Base-by-base conservation (phyloP, 371 early-diverging fungal species). In the Apophysomyces trapeziformis region DNA sequence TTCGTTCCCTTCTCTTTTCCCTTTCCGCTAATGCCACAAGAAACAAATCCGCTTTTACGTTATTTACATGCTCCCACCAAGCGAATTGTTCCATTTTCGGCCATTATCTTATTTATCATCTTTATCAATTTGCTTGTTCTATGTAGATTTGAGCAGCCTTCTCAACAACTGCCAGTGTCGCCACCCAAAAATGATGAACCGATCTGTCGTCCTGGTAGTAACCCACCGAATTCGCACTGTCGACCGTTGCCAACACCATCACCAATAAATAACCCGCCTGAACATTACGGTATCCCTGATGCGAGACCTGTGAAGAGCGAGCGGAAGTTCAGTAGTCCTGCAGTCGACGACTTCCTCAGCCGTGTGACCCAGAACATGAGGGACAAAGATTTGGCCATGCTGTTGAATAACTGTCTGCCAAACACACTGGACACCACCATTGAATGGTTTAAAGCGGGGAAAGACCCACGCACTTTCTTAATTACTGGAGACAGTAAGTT, bases 401-500 rank as follows among this genome's bases (percentile, higher is more conserved):
- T 87, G 32, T 68, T 87, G 47, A 71, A 76, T 56, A 84, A 82
- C 56, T 85, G 84, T 67, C 72, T 78, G 35, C 85, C 87, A 2
- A 87, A 87, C 66, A 85, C 87, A 4, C 65, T 86, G 16, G 86
- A 86, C 66, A 86, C 86, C 0, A 83, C 86, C 0, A 71, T 86
- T 7, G 75, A 77, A 44, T 82, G 76, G 79, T 67, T 69, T 54
- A 35, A 38, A 37, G 38, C 35, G 41, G 35, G n/a, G 26, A 35
- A 50, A 11, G 63, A 73, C 38, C 80, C 79, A 4, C 72, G 78
- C 13, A 69, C 85, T 3, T 86, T 86, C 69, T 64, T 86, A 12
- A 82, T 86, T 12, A 85, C 87, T 35, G 87, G 87, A 9, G 85
- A 85, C 60, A 86, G 77, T 76, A 75, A 74, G 63, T 62, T 26